These are phyloP conservation scores for Cymbidium sinense DNA, from an alignment of 106 monocot genomes.

Conservation along the genomic window DNA sequence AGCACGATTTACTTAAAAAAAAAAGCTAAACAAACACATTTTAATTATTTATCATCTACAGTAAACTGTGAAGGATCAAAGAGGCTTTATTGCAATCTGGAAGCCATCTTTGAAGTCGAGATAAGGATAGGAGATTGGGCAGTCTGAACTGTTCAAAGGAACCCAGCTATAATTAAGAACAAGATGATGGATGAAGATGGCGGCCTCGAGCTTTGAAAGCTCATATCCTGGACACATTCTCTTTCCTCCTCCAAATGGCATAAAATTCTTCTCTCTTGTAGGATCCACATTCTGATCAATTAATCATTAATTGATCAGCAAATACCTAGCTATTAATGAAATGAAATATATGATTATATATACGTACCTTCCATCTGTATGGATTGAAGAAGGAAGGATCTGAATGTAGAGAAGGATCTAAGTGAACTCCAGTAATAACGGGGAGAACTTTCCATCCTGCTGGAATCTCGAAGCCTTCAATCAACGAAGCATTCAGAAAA, in stretches of 20 bases:
- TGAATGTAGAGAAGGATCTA: conserved; percentile 19
- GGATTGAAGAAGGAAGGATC: conserved; percentile 27
- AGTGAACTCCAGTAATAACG: conserved; percentile 15
- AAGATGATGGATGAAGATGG: conserved; percentile 32
- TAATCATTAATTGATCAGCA: background rate
- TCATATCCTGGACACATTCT: conserved; percentile 33
- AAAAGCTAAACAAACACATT: too few species aligned
- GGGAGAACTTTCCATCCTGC: conserved; percentile 33
- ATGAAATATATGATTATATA: too few species aligned
- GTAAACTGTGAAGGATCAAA: too few species aligned
- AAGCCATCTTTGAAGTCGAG: conserved; percentile 32
- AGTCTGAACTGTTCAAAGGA: conserved; percentile 13
- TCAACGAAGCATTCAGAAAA: background rate
- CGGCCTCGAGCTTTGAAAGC: conserved; percentile 12
- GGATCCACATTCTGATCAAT: conserved; percentile 9
- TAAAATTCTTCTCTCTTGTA: conserved; percentile 9
- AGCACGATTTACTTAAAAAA: too few species aligned
- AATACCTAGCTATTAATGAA: too few species aligned
- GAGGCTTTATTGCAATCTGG: conserved; percentile 9
- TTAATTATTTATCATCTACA: too few species aligned
- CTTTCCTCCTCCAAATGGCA: conserved; percentile 40
- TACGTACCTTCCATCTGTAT: conserved; percentile 32
- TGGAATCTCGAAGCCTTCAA: conserved; percentile 24
- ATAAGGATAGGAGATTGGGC: conserved; percentile 26
- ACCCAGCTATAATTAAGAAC: conserved; percentile 30